Percentiles rank a stretch among this genome's conserved stretches.
Conservation (phyloP, 192 early-diverging fungal species). For the Chytriomyces hyalinus region DNA sequence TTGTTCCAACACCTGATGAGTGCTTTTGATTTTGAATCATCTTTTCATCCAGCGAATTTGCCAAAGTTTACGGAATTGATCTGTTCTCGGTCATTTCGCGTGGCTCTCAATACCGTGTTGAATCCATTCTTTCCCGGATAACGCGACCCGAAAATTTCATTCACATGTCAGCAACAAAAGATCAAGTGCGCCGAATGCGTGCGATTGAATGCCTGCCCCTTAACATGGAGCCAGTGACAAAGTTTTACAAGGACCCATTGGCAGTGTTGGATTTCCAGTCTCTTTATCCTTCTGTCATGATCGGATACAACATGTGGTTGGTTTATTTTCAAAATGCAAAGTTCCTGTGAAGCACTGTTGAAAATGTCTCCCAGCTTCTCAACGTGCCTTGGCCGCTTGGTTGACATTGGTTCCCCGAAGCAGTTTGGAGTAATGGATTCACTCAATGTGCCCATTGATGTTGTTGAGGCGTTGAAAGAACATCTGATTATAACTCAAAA, state of each 20-base stretch:
- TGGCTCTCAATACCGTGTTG: conserved; percentile 92
- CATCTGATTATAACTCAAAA: conserved; percentile 81
- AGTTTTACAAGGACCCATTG: conserved; percentile 83
- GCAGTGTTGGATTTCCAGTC: conserved; percentile 93
- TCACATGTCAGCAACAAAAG: conserved; percentile 73
- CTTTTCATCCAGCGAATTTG: conserved; percentile 70
- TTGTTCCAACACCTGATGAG: neutral
- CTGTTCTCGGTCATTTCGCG: conserved; percentile 84
- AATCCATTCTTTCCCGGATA: conserved; percentile 71
- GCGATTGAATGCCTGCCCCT: conserved; percentile 88
- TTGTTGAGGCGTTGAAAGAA: conserved; percentile 69
- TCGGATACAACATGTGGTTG: conserved; percentile 93
- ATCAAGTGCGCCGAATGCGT: conserved; percentile 65
- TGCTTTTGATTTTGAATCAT: conserved; percentile 1
- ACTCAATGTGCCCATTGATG: conserved; percentile 63
- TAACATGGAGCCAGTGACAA: conserved; percentile 83
- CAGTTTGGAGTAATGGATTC: conserved; percentile 69
- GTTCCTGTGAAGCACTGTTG: neutral
- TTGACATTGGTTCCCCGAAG: conserved; percentile 45
- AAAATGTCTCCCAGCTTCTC: conserved; percentile 18
- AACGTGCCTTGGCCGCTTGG: conserved; percentile 77
- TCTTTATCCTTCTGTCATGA: conserved; percentile 94
- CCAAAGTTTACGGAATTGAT: conserved; percentile 89
- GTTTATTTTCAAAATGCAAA: conserved; percentile 1
- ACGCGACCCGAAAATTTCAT: conserved; percentile 75